Base-by-base conservation (phyloP, 2,329 filamentous ascomycete species). In the Talaromyces sp. region DNA sequence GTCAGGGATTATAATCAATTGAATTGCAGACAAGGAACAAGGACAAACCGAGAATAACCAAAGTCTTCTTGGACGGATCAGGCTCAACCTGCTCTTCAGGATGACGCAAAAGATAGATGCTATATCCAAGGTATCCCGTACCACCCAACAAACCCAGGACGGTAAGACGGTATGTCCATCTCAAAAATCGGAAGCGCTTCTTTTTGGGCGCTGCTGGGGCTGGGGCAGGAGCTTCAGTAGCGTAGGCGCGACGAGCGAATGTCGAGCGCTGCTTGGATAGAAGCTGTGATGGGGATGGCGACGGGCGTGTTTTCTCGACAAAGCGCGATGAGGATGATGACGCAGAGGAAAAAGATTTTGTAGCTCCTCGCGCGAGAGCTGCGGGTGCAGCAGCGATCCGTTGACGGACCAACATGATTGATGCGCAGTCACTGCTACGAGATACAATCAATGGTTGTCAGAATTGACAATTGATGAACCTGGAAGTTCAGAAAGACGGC, bases 1-100 rank as follows among this genome's bases (percentile, higher is more conserved):
- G 15, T 51, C 22, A 51, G 47, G 3, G 7, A n/a, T 29, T 2
- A 58, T 3, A 10, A 29, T 25, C 3, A 43, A 58, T 65, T 65
- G 5, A 31, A 56, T n/a, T 64, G 22, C 45, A 49, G 22, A 49
- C 5, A 29, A 67, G 72, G 31, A 40, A 58, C 13, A 70, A 34
- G 53, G 34, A 54, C 65, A 69, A 87, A 97, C 95, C 95, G 64
- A 99, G 86, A 71, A 99, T 88, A 56, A 99, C 95, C 65, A 99
- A 85, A 11, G 93, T 99, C 87, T 99, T 99, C 90, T 98, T 99
- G 73, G 76, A 85, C 64, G 93, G 91, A 79, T 97, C 92, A 19
- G 91, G 88, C 69, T 87, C 83, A 67, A 85, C 81, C 82, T 98
- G 95, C 63, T 93, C 90, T 49, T 85, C 84, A 10, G 94, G 94